Conservation (phyloP, 495 filamentous ascomycete species). For the Penicillium macrosclerotiorum region DNA sequence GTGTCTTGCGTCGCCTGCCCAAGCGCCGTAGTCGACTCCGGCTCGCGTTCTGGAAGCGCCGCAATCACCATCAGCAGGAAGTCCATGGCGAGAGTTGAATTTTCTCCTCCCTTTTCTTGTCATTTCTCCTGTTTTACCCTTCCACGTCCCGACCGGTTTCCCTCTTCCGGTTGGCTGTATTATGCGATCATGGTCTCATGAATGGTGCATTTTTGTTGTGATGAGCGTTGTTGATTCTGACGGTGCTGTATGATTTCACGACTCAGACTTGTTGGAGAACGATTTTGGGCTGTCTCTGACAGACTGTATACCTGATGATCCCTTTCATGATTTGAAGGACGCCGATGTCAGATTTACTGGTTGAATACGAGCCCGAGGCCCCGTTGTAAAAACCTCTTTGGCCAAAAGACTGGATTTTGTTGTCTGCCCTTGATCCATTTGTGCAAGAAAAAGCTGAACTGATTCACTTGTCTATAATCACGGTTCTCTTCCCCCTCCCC, state of each 20-base stretch:
- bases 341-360: too few relatives aligned
- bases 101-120: slow-evolving; percentile 1
- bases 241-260: slow-evolving; percentile 34
- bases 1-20: slow-evolving; percentile 26
- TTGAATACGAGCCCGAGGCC: too few relatives aligned
- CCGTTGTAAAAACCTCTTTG: too few relatives aligned
- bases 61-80: slow-evolving; percentile 36
- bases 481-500: too few relatives aligned
- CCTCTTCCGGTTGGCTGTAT: slow-evolving; percentile 19
- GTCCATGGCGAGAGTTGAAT: slow-evolving; percentile 40
- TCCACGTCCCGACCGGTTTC: too few relatives aligned
- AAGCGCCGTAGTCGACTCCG: slow-evolving; percentile 44
- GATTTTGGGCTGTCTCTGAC: background rate
- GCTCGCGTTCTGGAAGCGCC: slow-evolving; percentile 48
- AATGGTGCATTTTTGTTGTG: slow-evolving; percentile 28
- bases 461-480: too few relatives aligned
- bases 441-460: too few relatives aligned
- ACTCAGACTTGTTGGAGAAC: slow-evolving; percentile 5
- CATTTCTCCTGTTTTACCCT: slow-evolving; percentile 2
- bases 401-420: too few relatives aligned
- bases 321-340: too few relatives aligned
- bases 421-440: too few relatives aligned
- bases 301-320: too few relatives aligned
- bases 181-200: slow-evolving; percentile 32
- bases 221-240: slow-evolving; percentile 28